Evolutionary conservation across 345 rosid genomes (phyloP).

Genomic region (Syzygium oleosum): DNA sequence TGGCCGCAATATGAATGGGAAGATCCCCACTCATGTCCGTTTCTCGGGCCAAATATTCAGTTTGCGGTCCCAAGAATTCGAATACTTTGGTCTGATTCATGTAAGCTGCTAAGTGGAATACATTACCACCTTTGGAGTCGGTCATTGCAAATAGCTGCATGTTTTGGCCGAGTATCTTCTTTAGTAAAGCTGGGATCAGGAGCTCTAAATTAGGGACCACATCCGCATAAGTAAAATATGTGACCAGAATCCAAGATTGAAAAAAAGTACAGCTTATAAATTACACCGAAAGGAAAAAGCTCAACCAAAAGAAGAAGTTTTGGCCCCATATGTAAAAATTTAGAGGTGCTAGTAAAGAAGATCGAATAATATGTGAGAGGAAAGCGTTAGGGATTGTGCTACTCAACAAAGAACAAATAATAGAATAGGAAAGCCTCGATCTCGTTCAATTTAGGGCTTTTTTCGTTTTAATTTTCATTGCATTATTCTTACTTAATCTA

Average conservation of each 20-base stretch:
- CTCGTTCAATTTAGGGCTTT: neutral
- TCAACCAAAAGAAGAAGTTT: too few relatives aligned
- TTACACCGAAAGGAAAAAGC: too few relatives aligned
- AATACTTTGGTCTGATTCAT: neutral
- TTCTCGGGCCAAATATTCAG: neutral
- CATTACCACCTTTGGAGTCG: neutral
- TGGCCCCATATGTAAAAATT: too few relatives aligned
- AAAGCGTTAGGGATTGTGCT: too few relatives aligned
- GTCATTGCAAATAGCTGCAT: neutral
- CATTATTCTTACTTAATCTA: neutral
- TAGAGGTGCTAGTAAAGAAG: too few relatives aligned
- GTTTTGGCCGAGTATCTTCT: neutral
- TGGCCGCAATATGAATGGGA: neutral
- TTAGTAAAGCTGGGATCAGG: neutral
- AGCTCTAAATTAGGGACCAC: neutral
- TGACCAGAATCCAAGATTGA: too few relatives aligned
- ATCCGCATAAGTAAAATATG: too few relatives aligned
- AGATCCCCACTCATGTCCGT: neutral
- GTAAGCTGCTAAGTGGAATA: neutral
- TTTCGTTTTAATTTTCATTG: neutral
- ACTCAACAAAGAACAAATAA: too few relatives aligned
- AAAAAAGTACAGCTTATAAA: too few relatives aligned
- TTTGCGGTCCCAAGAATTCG: neutral
- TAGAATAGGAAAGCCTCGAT: too few relatives aligned
- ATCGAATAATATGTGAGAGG: too few relatives aligned